These are phyloP conservation scores for Penicillium angulare DNA, from an alignment of 495 filamentous ascomycete species.

Conservation along the genomic window DNA sequence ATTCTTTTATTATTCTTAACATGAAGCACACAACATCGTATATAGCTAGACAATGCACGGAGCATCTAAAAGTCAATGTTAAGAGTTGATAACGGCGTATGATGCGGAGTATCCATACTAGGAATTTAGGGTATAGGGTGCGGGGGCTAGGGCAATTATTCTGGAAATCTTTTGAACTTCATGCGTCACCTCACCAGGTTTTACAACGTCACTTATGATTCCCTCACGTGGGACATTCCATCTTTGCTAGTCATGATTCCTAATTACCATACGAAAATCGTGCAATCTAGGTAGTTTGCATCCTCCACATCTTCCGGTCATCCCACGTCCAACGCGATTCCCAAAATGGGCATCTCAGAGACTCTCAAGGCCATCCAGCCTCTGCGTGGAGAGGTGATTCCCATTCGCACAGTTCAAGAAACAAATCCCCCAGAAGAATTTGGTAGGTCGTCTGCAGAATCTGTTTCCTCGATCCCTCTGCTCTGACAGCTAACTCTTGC, in stretches of 20 bases:
- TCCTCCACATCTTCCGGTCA: background rate
- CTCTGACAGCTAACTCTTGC: slow-evolving; percentile 7
- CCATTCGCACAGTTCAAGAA: slow-evolving; percentile 43
- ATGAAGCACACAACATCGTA: no score
- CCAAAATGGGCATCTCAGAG: slow-evolving; percentile 26
- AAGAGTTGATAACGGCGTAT: no score
- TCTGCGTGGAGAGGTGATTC: slow-evolving; percentile 30
- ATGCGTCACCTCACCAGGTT: slow-evolving; percentile 1
- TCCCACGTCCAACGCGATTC: background rate
- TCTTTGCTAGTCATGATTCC: background rate
- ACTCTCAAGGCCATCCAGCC: slow-evolving; percentile 25
- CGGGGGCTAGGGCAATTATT: slow-evolving; percentile 24
- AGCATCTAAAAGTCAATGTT: no score
- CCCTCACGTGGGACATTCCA: background rate
- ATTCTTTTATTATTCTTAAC: no score
- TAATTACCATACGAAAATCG: no score
- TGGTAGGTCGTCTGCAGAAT: slow-evolving; percentile 21
- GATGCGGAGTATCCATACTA: slow-evolving; percentile 2
- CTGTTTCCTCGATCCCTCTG: background rate
- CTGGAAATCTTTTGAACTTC: slow-evolving; percentile 18
- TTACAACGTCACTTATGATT: background rate
- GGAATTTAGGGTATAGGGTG: slow-evolving; percentile 40
- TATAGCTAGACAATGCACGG: no score
- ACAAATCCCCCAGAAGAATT: slow-evolving; percentile 39
- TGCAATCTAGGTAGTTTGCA: no score